A percentile compares a stretch with the other conserved stretches of the same genome.
These are phyloP conservation scores for Quercus variabilis DNA, from an alignment of 306 rosid species.

Conservation along the genomic window DNA sequence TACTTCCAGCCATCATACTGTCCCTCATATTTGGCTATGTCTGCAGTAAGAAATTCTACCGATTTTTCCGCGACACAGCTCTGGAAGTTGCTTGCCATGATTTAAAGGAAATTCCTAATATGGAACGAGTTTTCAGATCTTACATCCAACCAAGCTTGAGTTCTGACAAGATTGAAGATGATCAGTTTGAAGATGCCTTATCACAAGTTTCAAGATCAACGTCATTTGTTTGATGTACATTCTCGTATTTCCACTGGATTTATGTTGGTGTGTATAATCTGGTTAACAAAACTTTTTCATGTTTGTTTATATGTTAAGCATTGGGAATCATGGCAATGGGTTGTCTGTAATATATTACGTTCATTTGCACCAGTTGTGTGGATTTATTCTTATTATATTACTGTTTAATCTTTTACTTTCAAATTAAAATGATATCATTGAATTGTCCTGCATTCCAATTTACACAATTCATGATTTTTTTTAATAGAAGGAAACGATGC, in stretches of 20 bases:
- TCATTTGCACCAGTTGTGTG: neutral
- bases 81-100: conserved; percentile 55
- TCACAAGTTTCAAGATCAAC: conserved; percentile 58
- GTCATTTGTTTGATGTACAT: conserved; percentile 41
- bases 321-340: neutral
- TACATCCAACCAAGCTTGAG: conserved; percentile 76
- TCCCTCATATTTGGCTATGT: conserved; percentile 45
- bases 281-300: neutral
- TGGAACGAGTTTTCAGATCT: conserved; percentile 64
- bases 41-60: conserved; percentile 70
- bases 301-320: neutral
- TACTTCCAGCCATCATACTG: conserved; percentile 64
- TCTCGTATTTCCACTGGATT: neutral
- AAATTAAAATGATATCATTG: too few species aligned
- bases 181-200: conserved; percentile 67
- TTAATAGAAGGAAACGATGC: too few species aligned
- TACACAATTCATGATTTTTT: too few species aligned
- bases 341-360: neutral
- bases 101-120: conserved; percentile 58
- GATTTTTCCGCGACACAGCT: conserved; percentile 41
- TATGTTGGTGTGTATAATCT: neutral
- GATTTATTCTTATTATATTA: neutral
- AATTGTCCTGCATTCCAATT: too few species aligned
- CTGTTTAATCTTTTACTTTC: too few species aligned
- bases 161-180: conserved; percentile 61